Conservation (phyloP, 805 yeast species). For the Teunomyces barrocoloradensis region DNA sequence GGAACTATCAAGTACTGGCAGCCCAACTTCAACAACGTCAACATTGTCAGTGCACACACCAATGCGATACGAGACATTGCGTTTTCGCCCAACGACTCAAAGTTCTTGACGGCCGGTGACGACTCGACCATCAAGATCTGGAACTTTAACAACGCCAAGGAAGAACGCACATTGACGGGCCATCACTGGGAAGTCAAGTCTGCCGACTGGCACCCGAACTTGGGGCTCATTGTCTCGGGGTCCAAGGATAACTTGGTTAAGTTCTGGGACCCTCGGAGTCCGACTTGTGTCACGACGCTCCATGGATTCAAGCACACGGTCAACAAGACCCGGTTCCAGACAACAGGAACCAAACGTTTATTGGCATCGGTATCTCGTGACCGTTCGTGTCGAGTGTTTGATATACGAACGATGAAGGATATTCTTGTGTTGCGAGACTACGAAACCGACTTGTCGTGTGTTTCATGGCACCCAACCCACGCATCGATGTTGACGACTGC, state of each 20-base stretch:
- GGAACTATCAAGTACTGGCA: constrained; percentile 96
- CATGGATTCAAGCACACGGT: constrained; percentile 95
- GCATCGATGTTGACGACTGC: constrained; percentile 78
- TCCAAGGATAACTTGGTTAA: constrained; percentile 93
- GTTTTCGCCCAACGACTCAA: constrained; percentile 86
- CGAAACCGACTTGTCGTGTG: constrained; percentile 79
- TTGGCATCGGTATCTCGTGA: constrained; percentile 89
- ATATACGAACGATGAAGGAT: constrained; percentile 81
- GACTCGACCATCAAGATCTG: constrained; percentile 88
- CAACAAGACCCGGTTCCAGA: constrained; percentile 82
- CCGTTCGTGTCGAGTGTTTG: constrained; percentile 83
- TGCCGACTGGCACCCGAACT: constrained; percentile 92
- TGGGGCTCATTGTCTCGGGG: constrained; percentile 87
- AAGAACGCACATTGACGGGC: constrained; percentile 77
- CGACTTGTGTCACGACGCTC: constrained; percentile 70
- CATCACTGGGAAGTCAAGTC: constrained; percentile 99
- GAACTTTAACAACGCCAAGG: constrained; percentile 87
- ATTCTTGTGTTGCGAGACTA: constrained; percentile 69
- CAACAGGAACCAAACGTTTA: constrained; percentile 66
- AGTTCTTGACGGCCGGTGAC: constrained; percentile 92
- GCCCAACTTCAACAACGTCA: constrained; percentile 95
- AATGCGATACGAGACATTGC: constrained; percentile 85
- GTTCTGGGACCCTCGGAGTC: constrained; percentile 93
- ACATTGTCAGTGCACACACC: constrained; percentile 68
- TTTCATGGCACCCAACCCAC: constrained; percentile 93